Conservation (phyloP, 768 basidiomycete species). For the Plicaturopsis crispa region DNA sequence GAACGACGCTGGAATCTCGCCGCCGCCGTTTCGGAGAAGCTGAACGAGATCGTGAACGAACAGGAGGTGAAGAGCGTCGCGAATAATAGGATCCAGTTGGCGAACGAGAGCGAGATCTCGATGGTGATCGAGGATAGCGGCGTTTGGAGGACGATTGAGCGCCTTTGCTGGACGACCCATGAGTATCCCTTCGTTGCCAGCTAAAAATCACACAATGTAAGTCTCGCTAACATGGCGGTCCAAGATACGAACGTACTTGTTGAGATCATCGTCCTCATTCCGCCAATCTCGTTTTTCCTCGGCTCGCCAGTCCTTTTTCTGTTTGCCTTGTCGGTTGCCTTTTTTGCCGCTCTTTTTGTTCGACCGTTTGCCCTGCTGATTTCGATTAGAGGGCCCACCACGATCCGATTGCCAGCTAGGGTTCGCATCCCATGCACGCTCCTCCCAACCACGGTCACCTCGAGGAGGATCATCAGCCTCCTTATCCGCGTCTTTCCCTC, state of each 20-base stretch:
- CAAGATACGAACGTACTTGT: conserved; percentile 50
- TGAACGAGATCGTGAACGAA: conserved; percentile 57
- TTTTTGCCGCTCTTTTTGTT: conserved; percentile 22
- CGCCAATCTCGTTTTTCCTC: conserved; percentile 34
- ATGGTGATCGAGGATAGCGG: conserved; percentile 39
- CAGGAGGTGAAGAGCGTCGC: conserved; percentile 53
- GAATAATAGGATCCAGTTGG: conserved; percentile 62
- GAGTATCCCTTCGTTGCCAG: conserved; percentile 58
- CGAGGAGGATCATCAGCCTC: conserved; percentile 17
- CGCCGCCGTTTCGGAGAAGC: conserved; percentile 54
- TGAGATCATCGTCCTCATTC: conserved; percentile 57
- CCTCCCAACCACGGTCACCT: too few relatives aligned
- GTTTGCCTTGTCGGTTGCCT: conserved; percentile 21
- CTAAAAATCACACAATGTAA: conserved; percentile 24
- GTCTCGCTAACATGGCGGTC: conserved; percentile 1
- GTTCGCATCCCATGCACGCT: conserved; percentile 69
- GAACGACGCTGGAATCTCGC: conserved; percentile 41
- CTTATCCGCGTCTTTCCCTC: conserved; percentile 5
- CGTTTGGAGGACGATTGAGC: conserved; percentile 28
- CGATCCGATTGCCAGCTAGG: conserved; percentile 51
- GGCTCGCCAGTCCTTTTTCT: conserved; percentile 39
- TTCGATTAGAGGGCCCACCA: conserved; percentile 24
- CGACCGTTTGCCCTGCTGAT: conserved; percentile 11
- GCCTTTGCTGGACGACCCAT: conserved; percentile 31
- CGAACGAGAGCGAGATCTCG: conserved; percentile 51